Percentiles rank a stretch among this genome's conserved stretches.
phyloP scores from a whole-genome alignment of 2,329 filamentous ascomycete species.

The Bipolaris sorokiniana region DNA sequence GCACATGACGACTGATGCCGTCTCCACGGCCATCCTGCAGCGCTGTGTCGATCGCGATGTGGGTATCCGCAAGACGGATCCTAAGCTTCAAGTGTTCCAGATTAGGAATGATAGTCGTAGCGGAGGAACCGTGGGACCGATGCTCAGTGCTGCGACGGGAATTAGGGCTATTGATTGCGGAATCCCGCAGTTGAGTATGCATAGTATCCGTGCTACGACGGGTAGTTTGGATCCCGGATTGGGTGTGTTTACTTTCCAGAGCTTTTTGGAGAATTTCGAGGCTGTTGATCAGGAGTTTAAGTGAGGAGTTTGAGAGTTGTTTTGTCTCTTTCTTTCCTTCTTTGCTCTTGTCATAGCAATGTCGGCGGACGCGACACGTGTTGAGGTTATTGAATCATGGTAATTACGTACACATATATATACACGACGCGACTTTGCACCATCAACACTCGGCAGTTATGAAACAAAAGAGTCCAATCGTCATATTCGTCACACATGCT shows the following conservation, averaged over 20 bases:
- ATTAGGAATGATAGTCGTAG: constrained; percentile 90
- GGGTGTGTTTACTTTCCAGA: constrained; percentile 86
- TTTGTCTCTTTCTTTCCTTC: neutral
- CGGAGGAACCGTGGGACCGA: constrained; percentile 94
- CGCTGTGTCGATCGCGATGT: constrained; percentile 69
- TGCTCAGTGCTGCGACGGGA: constrained; percentile 80
- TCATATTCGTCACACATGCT: constrained; percentile 1
- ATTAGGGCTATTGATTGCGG: constrained; percentile 85
- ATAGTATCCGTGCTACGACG: constrained; percentile 87
- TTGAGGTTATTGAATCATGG: neutral
- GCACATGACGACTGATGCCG: constrained; percentile 93
- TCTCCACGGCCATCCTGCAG: constrained; percentile 80
- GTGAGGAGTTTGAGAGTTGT: constrained; percentile 3
- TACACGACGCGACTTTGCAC: neutral
- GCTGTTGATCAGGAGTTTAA: constrained; percentile 80
- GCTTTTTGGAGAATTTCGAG: constrained; percentile 86
- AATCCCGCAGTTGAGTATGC: constrained; percentile 92
- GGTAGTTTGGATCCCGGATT: constrained; percentile 85
- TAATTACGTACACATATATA: neutral
- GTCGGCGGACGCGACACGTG: neutral
- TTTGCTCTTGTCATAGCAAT: neutral
- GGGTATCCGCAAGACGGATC: constrained; percentile 55
- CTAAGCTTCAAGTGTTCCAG: constrained; percentile 84
- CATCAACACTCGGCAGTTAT: neutral
- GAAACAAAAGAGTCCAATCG: neutral